Conservation (phyloP, 106 monocot genomes). For the Gastrodia elata region DNA sequence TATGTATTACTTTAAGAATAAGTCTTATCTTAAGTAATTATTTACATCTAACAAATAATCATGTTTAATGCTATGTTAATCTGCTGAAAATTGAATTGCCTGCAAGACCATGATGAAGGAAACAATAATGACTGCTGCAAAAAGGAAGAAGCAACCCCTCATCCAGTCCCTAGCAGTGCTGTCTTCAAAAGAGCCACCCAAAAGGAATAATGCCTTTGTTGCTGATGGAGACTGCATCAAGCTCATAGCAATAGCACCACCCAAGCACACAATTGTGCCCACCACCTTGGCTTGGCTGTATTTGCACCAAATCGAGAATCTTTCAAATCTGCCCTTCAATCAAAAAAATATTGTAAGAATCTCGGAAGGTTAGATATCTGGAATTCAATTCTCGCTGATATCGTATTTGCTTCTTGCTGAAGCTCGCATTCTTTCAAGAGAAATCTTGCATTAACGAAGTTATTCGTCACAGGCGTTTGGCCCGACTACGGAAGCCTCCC, state of each 20-base stretch:
- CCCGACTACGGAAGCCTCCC: too few relatives aligned
- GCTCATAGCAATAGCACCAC: slow-evolving; percentile 55
- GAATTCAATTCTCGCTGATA: too few relatives aligned
- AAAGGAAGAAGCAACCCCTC: slow-evolving; percentile 47
- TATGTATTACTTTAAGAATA: too few relatives aligned
- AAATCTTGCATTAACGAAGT: too few relatives aligned
- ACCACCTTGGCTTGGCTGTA: slow-evolving; percentile 54
- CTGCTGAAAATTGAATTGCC: too few relatives aligned
- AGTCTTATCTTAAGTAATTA: too few relatives aligned
- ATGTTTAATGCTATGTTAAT: too few relatives aligned
- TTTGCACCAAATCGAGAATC: slow-evolving; percentile 44
- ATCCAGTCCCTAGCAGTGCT: slow-evolving; percentile 34
- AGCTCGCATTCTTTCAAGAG: too few relatives aligned
- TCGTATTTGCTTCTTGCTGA: too few relatives aligned
- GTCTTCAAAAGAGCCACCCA: not conserved
- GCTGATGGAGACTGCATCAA: slow-evolving; percentile 38
- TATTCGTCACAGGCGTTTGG: too few relatives aligned
- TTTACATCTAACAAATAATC: too few relatives aligned
- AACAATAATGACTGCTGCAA: slow-evolving; percentile 18
- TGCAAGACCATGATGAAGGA: slow-evolving; percentile 52
- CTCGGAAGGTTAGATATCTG: not conserved
- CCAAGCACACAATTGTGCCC: slow-evolving; percentile 60
- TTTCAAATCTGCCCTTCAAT: slow-evolving; percentile 38
- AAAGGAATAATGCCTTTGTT: not conserved
- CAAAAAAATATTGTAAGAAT: not conserved